Evolutionary conservation across 805 yeast species (phyloP), one percentile per base, ranked within the genome.

Genomic region (Tanozyma kutaoensis): DNA sequence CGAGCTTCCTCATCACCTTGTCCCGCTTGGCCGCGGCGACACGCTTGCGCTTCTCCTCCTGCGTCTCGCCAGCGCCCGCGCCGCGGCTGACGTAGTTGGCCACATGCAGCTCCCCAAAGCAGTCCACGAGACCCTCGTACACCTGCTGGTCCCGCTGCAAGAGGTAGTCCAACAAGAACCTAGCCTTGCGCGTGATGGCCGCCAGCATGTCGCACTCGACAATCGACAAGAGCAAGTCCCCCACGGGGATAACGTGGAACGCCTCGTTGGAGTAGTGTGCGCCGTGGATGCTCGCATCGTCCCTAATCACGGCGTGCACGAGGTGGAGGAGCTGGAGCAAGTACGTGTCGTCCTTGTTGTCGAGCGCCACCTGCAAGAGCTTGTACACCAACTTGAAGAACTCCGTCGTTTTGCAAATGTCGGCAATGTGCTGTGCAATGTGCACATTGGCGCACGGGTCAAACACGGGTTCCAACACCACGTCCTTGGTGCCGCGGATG

Each of bases 311-410:
- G 5, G 80, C 86, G 51, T 79, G 84, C 3, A 76, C 36, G 26
- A 80, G 55, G 44, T 79, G 91, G 21, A 80, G 55, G n/a, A 75
- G 40, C 23, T 69, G 72, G 12, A 72, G 67, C 20, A 76, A 47
- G 38, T 58, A 75, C 0, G 68, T 53, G 7, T 15, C 17, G 7
- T 5, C 7, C 17, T 5, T 5, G 28, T 70, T 66, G 26, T 61
- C 62, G 14, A 74, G 50, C 0, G 79, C 61, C 22, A 58, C 58
- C 27, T 67, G 69, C 11, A 79, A 49, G n/a, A 72, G 45, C 38
- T 74, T 74, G 39, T 62, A 69, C 5, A 76, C 32, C 22, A 76
- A 48, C 37, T 71, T 72, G 0, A 72, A 73, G 48, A 76, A 72
- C 2, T 51, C 53, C 3, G 43, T 43, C 0, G 73, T 60, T 40